Evolutionary conservation across 768 basidiomycete genomes (phyloP), one percentile per base, ranked within the genome.

Genomic region (Macrolepiota dolichaula): DNA sequence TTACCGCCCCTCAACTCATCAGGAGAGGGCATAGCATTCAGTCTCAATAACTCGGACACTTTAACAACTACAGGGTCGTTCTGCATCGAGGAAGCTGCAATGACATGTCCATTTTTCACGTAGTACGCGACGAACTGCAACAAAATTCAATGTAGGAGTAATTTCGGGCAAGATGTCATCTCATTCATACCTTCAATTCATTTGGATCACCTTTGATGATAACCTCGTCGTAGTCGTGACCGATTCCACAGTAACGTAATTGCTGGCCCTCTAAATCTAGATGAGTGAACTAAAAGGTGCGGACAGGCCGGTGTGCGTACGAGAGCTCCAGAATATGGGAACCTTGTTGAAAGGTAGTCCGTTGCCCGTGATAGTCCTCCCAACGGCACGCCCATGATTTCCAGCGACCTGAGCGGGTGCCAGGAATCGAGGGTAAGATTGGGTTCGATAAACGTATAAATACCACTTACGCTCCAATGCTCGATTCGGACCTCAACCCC

Each of bases 261-360:
- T 94, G 91, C 69, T 89, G 87, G 37, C 94, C 93, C 84, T 89
- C 89, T 91, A 65, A 52, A 35, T 32, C 3, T 37, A 40, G 55
- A 51, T 51, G 25, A 36, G 2, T 2, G 49, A 59, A 38, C 42
- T 24, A 4, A 9, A 9, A 32, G 5, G 42, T 1, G 55, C 11
- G 13, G 2, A 44, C 9, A 27, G 19, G 10, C 32, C 27, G 7
- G 42, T 4, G 47, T 24, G 82, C 89, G 58, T 68, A 91, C 89
- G 89, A 22, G 92, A 90, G 69, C 91, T 92, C 94, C 94, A 96
- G 77, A 96, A 96, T 38, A 94, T 75, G 0, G 93, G 92, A 11
- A 91, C 76, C 74, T 94, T 94, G 51, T 79, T 79, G 72, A 89
- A 94, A n/a, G 87, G 84, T 63, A 85, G 82, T 35, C 76, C 77